A percentile compares a stretch with the other conserved stretches of the same genome.
These are phyloP conservation scores for Ceratobasidium sp. DNA, from an alignment of 1,284 basidiomycete genomes.

Conservation along the genomic window DNA sequence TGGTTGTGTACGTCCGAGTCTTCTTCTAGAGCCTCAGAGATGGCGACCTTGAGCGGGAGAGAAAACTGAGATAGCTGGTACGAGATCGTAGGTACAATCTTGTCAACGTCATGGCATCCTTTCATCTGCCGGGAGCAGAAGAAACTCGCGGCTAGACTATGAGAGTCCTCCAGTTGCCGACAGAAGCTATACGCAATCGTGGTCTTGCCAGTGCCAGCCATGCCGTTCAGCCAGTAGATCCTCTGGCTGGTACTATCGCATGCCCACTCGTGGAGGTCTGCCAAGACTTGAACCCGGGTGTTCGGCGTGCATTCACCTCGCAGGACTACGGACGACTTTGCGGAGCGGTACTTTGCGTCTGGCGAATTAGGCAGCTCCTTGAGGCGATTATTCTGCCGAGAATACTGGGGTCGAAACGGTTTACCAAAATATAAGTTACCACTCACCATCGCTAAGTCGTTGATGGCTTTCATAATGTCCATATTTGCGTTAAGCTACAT, in stretches of 20 bases:
- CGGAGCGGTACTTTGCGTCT: not conserved
- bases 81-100: not conserved
- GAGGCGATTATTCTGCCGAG: not conserved
- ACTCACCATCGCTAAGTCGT: not conserved
- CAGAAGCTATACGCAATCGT: not conserved
- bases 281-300: not conserved
- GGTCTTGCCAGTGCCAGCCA: too few species aligned
- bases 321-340: not conserved
- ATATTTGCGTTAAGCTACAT: constrained; percentile 15
- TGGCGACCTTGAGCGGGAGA: not conserved
- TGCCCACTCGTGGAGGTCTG: not conserved
- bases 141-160: constrained; percentile 3
- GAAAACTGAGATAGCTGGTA: constrained; percentile 20
- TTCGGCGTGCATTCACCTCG: not conserved
- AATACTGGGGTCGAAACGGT: not conserved
- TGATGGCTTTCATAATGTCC: not conserved
- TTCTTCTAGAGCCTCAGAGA: not conserved
- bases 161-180: not conserved
- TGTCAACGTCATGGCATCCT: not conserved
- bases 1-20: not conserved
- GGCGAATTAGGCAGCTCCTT: not conserved
- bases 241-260: not conserved
- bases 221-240: not conserved
- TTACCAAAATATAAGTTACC: too few species aligned
- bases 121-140: constrained; percentile 11